A percentile compares a stretch with the other conserved stretches of the same genome.
phyloP scores from a whole-genome alignment of 495 filamentous ascomycete genomes.

The Barbatosphaeria neglecta region DNA sequence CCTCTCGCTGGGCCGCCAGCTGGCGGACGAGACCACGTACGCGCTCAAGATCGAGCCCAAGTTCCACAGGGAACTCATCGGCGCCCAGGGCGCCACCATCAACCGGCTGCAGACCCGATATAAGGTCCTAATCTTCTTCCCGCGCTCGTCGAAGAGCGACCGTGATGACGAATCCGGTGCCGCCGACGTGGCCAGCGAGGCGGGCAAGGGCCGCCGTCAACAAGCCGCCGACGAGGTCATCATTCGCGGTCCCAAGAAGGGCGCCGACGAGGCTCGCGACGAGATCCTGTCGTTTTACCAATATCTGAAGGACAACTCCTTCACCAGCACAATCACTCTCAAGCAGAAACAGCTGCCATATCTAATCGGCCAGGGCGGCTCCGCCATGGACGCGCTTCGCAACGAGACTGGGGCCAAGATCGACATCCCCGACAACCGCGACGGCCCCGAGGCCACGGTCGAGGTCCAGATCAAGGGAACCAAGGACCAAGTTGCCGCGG shows the following conservation, averaged over 20 bases:
- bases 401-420: constrained; percentile 74
- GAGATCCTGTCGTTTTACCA: constrained; percentile 79
- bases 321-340: constrained; percentile 66
- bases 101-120: constrained; percentile 85
- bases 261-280: constrained; percentile 78
- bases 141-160: constrained; percentile 46
- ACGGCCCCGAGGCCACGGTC: constrained; percentile 50
- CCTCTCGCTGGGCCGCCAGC: constrained; percentile 57
- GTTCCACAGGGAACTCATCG: constrained; percentile 82
- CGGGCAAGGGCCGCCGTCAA: constrained; percentile 53
- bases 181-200: constrained; percentile 59
- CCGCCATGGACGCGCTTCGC: constrained; percentile 81
- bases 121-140: constrained; percentile 89
- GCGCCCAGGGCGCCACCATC: constrained; percentile 77
- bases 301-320: constrained; percentile 75
- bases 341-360: constrained; percentile 79
- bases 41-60: constrained; percentile 78
- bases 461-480: constrained; percentile 86
- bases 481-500: constrained; percentile 76
- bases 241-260: constrained; percentile 79
- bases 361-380: constrained; percentile 79
- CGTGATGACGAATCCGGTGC: constrained; percentile 62
- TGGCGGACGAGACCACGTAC: constrained; percentile 80
- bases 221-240: constrained; percentile 84
- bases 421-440: constrained; percentile 64